Percentiles rank a stretch among this genome's conserved stretches.
Evolutionary conservation across 352 stramenopile genomes (phyloP).

Genomic region (Plasmopara muralis): DNA sequence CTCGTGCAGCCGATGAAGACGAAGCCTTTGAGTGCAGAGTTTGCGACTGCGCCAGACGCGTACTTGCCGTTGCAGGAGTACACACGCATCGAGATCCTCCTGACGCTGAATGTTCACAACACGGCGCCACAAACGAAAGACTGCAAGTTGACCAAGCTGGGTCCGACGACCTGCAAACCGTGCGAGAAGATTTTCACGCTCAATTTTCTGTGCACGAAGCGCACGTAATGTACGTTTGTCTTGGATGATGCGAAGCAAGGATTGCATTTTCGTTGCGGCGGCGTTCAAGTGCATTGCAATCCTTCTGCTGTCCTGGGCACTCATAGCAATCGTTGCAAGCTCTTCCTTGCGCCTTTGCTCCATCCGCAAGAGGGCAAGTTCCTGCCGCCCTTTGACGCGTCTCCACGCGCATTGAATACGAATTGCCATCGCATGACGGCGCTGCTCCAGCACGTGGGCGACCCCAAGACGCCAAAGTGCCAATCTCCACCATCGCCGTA

Average conservation of each 20-base stretch:
- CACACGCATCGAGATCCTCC: constrained; percentile 26
- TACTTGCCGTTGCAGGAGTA: constrained; percentile 33
- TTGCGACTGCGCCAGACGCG: constrained; percentile 32
- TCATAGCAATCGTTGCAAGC: constrained; percentile 32
- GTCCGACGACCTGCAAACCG: constrained; percentile 31
- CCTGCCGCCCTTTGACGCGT: constrained; percentile 15
- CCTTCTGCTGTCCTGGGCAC: constrained; percentile 33
- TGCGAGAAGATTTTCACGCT: constrained; percentile 31
- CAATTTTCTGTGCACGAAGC: constrained; percentile 30
- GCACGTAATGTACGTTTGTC: constrained; percentile 28
- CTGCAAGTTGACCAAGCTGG: constrained; percentile 17
- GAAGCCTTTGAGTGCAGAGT: constrained; percentile 32
- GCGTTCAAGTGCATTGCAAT: constrained; percentile 34
- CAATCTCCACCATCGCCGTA: constrained; percentile 13
- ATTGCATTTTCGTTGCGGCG: constrained; percentile 45
- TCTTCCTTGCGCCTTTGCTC: constrained; percentile 31
- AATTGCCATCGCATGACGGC: constrained; percentile 22
- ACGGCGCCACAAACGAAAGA: constrained; percentile 32
- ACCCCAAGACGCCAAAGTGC: constrained; percentile 18
- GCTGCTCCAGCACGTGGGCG: constrained; percentile 23
- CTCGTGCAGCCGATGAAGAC: constrained; percentile 28
- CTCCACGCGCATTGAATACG: constrained; percentile 50
- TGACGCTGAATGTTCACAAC: constrained; percentile 31
- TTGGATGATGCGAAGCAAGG: constrained; percentile 34
- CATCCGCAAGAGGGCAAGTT: constrained; percentile 21